These are phyloP conservation scores for Hemileccinum rubropunctum DNA, from an alignment of 768 basidiomycete species.

Conservation along the genomic window DNA sequence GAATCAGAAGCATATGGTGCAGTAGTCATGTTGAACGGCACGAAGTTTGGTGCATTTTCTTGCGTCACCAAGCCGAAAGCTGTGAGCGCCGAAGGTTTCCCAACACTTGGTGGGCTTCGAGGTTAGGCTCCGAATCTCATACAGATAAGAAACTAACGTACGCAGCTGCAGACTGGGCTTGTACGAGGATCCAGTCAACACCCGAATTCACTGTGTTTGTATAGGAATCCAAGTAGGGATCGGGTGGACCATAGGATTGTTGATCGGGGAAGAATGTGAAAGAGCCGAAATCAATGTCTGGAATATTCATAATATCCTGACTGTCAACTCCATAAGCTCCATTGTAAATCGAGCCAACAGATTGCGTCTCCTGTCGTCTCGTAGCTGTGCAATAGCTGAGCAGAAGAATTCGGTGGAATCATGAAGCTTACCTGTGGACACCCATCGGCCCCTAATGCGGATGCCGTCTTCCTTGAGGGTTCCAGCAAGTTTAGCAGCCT, in stretches of 20 bases:
- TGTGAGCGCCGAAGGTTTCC: constrained; percentile 53
- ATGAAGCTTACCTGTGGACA: constrained; percentile 44
- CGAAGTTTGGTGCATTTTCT: constrained; percentile 48
- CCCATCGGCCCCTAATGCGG: constrained; percentile 59
- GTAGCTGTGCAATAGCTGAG: constrained; percentile 35
- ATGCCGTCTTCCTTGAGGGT: constrained; percentile 38
- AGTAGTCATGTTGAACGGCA: constrained; percentile 57
- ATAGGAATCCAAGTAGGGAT: constrained; percentile 49
- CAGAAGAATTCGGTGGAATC: neutral
- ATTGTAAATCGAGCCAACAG: constrained; percentile 51
- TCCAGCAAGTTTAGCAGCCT: constrained; percentile 32
- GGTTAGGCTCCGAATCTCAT: constrained; percentile 5
- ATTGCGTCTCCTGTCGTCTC: constrained; percentile 43
- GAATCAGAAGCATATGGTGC: constrained; percentile 39
- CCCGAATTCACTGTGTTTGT: constrained; percentile 53
- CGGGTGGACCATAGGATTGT: constrained; percentile 46
- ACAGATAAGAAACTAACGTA: constrained; percentile 29
- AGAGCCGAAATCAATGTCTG: constrained; percentile 52
- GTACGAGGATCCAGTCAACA: constrained; percentile 51
- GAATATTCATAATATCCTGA: constrained; percentile 59
- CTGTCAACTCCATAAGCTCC: constrained; percentile 67
- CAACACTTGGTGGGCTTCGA: constrained; percentile 35
- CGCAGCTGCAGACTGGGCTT: constrained; percentile 44
- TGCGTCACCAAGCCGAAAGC: constrained; percentile 66
- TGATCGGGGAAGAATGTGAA: constrained; percentile 74